A percentile compares a stretch with the other conserved stretches of the same genome.
These are phyloP conservation scores for Trichoderma simmonsii DNA, from an alignment of 2,329 filamentous ascomycete genomes.

Conservation along the genomic window DNA sequence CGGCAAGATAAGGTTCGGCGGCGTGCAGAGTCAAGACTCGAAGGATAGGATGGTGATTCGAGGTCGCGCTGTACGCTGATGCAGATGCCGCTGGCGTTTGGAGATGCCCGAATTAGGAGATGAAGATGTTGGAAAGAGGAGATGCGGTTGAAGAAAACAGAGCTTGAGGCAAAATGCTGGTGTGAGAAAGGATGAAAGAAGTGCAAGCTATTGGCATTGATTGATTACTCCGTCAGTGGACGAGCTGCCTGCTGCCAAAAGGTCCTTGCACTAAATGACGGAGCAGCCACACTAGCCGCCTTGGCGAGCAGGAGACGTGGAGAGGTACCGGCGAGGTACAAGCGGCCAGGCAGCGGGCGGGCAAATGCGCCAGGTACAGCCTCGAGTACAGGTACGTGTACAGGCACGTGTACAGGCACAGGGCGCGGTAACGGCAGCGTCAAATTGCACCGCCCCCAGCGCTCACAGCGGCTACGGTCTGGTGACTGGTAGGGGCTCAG, in stretches of 20 bases:
- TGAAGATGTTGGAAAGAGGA: neutral
- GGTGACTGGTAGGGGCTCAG: slow-evolving; percentile 8
- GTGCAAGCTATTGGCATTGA: neutral
- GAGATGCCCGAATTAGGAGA: neutral
- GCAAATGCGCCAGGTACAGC: neutral
- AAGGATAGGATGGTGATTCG: neutral
- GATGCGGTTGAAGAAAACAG: neutral
- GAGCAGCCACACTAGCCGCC: slow-evolving; percentile 6
- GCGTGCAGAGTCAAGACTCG: neutral
- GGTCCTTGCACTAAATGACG: slow-evolving; percentile 15
- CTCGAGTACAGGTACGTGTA: neutral
- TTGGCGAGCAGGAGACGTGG: neutral
- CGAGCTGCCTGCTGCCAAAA: slow-evolving; percentile 6
- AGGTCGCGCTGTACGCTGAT: neutral
- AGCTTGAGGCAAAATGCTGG: neutral
- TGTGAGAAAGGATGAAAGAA: slow-evolving; percentile 5
- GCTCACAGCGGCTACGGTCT: slow-evolving; percentile 12
- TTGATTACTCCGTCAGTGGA: neutral
- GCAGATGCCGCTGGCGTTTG: neutral
- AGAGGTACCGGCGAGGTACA: neutral
- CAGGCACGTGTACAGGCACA: neutral
- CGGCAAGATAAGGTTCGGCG: neutral
- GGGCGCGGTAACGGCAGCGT: neutral
- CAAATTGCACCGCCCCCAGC: slow-evolving; percentile 1
- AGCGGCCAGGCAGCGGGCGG: neutral